Evolutionary conservation across 176 grass and related monocot species (phyloP).

Genomic region (Aegilops speltoides): DNA sequence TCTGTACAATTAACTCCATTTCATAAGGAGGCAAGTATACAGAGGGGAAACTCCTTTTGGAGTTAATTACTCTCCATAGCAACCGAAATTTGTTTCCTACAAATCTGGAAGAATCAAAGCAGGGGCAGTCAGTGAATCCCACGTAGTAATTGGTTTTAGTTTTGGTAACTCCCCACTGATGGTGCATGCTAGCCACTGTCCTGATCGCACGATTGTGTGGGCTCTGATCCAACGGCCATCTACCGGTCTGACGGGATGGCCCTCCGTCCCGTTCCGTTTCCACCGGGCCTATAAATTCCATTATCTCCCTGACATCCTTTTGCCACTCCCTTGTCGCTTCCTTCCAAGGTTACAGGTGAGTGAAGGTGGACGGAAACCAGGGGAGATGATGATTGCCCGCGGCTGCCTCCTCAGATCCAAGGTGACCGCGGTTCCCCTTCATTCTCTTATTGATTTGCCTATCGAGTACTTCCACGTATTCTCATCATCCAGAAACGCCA

Average conservation of each 20-base stretch:
- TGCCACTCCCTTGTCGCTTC: constrained; percentile 15
- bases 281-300: constrained; percentile 6
- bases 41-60: no score
- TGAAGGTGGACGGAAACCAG: constrained; percentile 27
- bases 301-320: neutral
- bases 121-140: no score
- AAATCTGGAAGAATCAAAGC: no score
- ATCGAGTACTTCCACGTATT: neutral
- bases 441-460: neutral
- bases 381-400: constrained; percentile 52
- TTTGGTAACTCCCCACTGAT: no score
- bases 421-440: constrained; percentile 12
- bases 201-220: no score
- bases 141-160: no score
- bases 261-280: neutral
- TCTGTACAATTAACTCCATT: no score
- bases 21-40: no score
- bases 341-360: constrained; percentile 23
- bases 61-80: no score
- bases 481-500: neutral
- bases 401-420: constrained; percentile 59
- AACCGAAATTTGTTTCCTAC: no score
- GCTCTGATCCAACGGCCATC: neutral
- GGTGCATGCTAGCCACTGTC: no score
- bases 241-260: neutral